phyloP scores from a whole-genome alignment of 495 filamentous ascomycete genomes.

The Geoglossum glabrum region DNA sequence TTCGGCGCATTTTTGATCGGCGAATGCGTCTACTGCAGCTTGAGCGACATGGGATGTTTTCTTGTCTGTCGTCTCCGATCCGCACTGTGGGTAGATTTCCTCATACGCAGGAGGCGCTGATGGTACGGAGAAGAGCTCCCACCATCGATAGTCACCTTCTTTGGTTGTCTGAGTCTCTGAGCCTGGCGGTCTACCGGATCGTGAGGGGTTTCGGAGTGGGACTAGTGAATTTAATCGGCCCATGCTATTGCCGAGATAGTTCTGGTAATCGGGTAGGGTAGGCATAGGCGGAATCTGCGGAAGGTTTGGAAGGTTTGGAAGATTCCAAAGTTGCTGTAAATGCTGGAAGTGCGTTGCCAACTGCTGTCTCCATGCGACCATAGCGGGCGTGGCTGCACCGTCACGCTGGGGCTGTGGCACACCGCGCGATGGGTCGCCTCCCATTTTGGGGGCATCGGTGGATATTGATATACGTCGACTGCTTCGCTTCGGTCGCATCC shows the following conservation, averaged over 20 bases:
- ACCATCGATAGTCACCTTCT: conserved; percentile 42
- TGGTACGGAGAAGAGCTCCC: conserved; percentile 39
- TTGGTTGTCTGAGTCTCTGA: conserved; percentile 24
- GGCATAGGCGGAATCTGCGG: conserved; percentile 39
- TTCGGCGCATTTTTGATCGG: conserved; percentile 46
- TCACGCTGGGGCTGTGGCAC: neutral
- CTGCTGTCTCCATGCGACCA: conserved; percentile 57
- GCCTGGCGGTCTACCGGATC: conserved; percentile 15
- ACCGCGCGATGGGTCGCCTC: neutral
- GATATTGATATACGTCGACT: neutral
- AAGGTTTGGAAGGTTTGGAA: conserved; percentile 44
- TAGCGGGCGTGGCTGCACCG: conserved; percentile 8
- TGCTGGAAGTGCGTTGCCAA: conserved; percentile 60
- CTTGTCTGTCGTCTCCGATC: conserved; percentile 21
- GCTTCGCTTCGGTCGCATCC: neutral
- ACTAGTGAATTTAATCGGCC: conserved; percentile 60
- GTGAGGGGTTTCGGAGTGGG: conserved; percentile 30
- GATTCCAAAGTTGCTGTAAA: conserved; percentile 49
- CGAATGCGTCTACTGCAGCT: conserved; percentile 41
- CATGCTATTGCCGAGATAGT: conserved; percentile 33
- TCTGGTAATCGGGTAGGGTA: conserved; percentile 50
- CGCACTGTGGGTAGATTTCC: conserved; percentile 46
- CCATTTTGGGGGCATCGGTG: neutral
- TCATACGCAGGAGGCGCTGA: conserved; percentile 57
- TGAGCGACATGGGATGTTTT: conserved; percentile 41